A percentile compares a stretch with the other conserved stretches of the same genome.
Conservation (phyloP, 257 asterid genomes). For the Ophiorrhiza pumila region DNA sequence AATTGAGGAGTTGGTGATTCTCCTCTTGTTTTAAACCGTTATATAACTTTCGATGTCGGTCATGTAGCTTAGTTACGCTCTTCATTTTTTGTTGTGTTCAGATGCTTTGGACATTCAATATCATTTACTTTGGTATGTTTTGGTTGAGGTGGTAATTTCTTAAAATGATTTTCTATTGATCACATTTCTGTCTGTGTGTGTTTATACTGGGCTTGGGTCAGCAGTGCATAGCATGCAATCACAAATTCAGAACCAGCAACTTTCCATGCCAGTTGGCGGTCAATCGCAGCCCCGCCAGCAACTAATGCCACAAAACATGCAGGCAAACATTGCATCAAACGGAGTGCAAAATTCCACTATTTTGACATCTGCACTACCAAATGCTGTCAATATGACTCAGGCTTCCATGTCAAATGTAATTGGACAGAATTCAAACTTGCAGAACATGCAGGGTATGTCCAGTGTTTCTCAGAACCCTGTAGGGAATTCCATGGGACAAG, state of each 20-base stretch:
- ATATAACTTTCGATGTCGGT: no score
- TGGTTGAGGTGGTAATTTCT: no score
- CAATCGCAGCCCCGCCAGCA: conserved; percentile 85
- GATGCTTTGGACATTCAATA: background rate
- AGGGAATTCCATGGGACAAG: conserved; percentile 74
- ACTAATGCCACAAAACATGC: conserved; percentile 61
- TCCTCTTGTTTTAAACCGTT: background rate
- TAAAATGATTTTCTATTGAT: background rate
- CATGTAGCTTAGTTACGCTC: background rate
- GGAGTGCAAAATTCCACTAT: conserved; percentile 69
- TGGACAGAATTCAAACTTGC: conserved; percentile 73
- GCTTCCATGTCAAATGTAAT: conserved; percentile 56
- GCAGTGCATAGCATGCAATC: conserved; percentile 74
- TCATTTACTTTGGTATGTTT: no score
- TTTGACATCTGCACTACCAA: conserved; percentile 55
- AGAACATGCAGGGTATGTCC: conserved; percentile 60
- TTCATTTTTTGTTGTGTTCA: background rate
- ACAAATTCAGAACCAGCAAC: conserved; percentile 73
- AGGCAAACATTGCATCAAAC: conserved; percentile 54
- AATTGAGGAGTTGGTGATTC: background rate
- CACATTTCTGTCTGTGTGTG: background rate
- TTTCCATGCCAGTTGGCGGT: conserved; percentile 55
- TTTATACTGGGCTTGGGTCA: conserved; percentile 17
- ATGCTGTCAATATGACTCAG: conserved; percentile 61
- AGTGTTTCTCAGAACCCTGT: conserved; percentile 51